Evolutionary conservation across 2,329 filamentous ascomycete species (phyloP), one percentile per base, ranked within the genome.

Genomic region (Penicillium freii): DNA sequence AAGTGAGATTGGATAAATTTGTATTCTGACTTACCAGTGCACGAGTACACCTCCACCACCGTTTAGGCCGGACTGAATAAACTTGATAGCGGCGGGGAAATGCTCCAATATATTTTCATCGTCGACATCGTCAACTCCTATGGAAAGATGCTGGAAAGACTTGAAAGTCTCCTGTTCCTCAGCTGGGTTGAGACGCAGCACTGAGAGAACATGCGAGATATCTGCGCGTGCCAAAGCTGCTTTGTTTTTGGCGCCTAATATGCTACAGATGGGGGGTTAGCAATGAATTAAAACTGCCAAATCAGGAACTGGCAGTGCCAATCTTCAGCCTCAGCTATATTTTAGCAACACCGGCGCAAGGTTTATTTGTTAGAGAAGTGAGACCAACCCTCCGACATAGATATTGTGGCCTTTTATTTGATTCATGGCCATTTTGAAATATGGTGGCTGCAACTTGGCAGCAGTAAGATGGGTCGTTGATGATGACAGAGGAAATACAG

Each of bases 171-270:
- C 77, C 64, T 81, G 74, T 59, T 77, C 77, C 66, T 81, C 75
- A 65, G 83, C 78, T 48, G 84, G 75, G 43, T 83, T 81, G 65
- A 88, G 82, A 46, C 84, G 84, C 59, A 93, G 75, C 40, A 94
- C 89, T 5, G 92, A 96, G n/a, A 97, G 81, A 31, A 97, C 84
- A 75, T 97, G 92, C 3, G 92, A 96, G 72, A 99, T 91, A 63
- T 87, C 86, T 64, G 86, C 85, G 62, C 88, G 83, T 62, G 83
- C 78, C 48, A 97, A 81, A 36, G 87, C 82, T 53, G 87, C 82
- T 59, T 87, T 87, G 60, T 89, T 87, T 58, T 87, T 86, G 61
- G 97, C 78, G 42, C 88, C 86, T 78, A 92, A 92, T 62, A 96
- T 83, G 57, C 92, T 96, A 75, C 56, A 64, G 13, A 43, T 43